Percentiles rank a stretch among this genome's conserved stretches.
phyloP scores from a whole-genome alignment of 805 yeast genomes.

The Starmerella floris region DNA sequence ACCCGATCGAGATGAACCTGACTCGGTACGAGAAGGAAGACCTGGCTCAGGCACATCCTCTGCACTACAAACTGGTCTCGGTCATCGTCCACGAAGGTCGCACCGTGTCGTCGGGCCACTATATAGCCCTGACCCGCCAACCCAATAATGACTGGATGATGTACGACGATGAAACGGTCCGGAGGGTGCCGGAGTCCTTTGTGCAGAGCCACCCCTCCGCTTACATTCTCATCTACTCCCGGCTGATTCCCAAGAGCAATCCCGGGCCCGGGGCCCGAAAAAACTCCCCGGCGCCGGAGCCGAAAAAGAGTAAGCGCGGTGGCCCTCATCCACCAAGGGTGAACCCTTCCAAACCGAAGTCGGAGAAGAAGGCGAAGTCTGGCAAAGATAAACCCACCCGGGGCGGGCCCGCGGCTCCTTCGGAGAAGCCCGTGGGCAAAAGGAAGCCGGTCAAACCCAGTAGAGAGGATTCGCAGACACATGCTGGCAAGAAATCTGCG shows the following conservation, averaged over 20 bases:
- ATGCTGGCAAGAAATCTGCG: background rate
- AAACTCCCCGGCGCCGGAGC: background rate
- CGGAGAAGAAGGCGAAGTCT: too few species aligned
- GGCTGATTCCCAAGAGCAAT: slow-evolving; percentile 26
- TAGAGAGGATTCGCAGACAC: background rate
- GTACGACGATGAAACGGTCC: slow-evolving; percentile 85
- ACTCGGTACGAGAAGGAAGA: slow-evolving; percentile 35
- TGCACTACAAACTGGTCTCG: slow-evolving; percentile 56
- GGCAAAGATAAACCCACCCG: too few species aligned
- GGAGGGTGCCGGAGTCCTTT: slow-evolving; percentile 53
- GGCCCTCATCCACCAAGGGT: too few species aligned
- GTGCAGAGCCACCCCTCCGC: slow-evolving; percentile 80
- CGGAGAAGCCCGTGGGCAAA: background rate
- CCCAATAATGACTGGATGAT: slow-evolving; percentile 89
- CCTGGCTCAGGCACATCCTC: slow-evolving; percentile 28
- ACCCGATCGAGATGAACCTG: slow-evolving; percentile 64
- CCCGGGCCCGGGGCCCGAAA: background rate
- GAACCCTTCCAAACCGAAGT: too few species aligned
- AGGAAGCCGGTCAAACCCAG: background rate
- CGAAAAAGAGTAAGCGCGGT: background rate
- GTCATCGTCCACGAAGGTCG: slow-evolving; percentile 93
- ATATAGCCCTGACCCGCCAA: slow-evolving; percentile 78
- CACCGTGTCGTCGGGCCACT: slow-evolving; percentile 84
- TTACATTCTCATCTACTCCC: slow-evolving; percentile 73
- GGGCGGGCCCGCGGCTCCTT: too few species aligned